phyloP scores from a whole-genome alignment of 768 basidiomycete genomes.

The Baorangia bicolor region DNA sequence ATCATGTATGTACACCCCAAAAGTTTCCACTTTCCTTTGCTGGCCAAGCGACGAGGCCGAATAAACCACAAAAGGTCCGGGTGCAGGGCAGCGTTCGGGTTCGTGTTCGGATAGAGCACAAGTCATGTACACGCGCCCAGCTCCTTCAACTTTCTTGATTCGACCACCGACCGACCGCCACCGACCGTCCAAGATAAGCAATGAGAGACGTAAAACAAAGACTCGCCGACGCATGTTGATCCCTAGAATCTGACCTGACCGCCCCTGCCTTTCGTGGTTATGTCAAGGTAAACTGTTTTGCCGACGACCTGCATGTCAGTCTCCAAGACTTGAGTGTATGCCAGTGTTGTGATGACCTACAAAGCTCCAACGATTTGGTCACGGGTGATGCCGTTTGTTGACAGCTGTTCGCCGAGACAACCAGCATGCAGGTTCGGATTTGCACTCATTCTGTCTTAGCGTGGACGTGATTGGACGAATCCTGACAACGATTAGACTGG shows the following conservation, averaged over 20 bases:
- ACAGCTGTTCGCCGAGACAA: conserved; percentile 3
- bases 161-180: conserved; percentile 5
- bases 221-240: conserved; percentile 23
- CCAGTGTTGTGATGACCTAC: not conserved
- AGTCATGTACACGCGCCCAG: not conserved
- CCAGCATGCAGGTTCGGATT: not conserved
- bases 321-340: too few relatives aligned
- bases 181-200: not conserved
- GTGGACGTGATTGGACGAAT: not conserved
- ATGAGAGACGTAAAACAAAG: conserved; percentile 22
- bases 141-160: conserved; percentile 22
- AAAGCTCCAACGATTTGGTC: not conserved
- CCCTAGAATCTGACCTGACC: not conserved
- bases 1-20: not conserved
- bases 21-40: conserved; percentile 17
- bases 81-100: conserved; percentile 3
- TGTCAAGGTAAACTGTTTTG: not conserved
- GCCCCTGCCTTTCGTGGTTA: not conserved
- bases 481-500: conserved; percentile 6
- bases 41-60: conserved; percentile 3
- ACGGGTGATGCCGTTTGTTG: conserved; percentile 9
- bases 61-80: not conserved
- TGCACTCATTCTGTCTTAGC: not conserved
- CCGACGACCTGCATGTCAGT: not conserved
- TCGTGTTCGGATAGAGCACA: conserved; percentile 19